Conservation (phyloP, 352 stramenopile genomes). For the Pythium phragmiticola region DNA sequence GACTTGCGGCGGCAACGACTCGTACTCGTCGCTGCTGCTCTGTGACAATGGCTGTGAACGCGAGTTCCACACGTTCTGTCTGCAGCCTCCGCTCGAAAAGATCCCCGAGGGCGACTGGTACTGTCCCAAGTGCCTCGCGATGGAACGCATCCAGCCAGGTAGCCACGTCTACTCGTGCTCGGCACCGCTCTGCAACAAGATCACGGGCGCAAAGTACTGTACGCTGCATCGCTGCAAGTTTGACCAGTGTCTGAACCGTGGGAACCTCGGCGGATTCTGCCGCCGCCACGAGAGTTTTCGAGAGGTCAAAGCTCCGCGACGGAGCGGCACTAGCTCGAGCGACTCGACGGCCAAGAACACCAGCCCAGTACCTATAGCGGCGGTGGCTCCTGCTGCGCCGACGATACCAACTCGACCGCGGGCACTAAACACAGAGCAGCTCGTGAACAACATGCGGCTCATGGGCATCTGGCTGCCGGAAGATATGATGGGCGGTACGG, state of each 20-base stretch:
- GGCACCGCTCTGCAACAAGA: constrained; percentile 34
- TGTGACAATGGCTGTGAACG: constrained; percentile 57
- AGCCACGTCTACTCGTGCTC: constrained; percentile 39
- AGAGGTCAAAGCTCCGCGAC: neutral
- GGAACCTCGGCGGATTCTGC: constrained; percentile 32
- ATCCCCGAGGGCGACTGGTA: constrained; percentile 53
- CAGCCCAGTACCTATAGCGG: neutral
- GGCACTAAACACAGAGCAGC: constrained; percentile 15
- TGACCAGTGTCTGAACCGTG: constrained; percentile 31
- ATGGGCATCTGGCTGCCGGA: constrained; percentile 31
- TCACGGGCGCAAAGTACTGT: constrained; percentile 42
- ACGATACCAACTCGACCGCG: neutral
- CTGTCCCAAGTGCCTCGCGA: constrained; percentile 37
- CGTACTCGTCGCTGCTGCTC: constrained; percentile 39
- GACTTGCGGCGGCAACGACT: constrained; percentile 40
- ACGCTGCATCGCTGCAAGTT: constrained; percentile 35
- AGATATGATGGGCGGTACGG: constrained; percentile 3
- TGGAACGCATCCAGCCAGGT: constrained; percentile 25
- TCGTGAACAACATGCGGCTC: constrained; percentile 26
- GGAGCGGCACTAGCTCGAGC: neutral
- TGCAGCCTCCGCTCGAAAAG: constrained; percentile 40
- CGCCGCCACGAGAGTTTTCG: constrained; percentile 31
- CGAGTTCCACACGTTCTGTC: constrained; percentile 53
- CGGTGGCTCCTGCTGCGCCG: neutral
- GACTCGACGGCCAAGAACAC: neutral